phyloP scores from a whole-genome alignment of 2,329 filamentous ascomycete genomes.

The Fusarium pilosicola region DNA sequence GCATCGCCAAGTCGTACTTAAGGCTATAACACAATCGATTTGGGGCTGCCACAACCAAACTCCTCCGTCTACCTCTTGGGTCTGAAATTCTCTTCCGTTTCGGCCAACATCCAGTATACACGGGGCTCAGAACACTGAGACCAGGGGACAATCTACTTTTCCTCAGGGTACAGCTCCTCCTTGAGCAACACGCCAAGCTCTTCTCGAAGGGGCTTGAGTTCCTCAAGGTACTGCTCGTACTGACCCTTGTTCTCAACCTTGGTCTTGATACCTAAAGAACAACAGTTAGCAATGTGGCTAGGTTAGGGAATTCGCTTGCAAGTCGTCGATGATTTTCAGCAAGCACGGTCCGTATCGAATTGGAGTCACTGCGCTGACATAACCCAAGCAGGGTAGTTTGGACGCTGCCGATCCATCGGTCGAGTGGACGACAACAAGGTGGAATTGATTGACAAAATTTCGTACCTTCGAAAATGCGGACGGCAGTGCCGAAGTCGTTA shows the following conservation, averaged over 20 bases:
- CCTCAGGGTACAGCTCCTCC: slow-evolving; percentile 88
- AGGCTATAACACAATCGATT: slow-evolving; percentile 49
- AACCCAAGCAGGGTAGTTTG: slow-evolving; percentile 4
- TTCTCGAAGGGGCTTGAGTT: slow-evolving; percentile 91
- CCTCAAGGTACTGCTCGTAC: slow-evolving; percentile 95
- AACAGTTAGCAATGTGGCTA: slow-evolving; percentile 27
- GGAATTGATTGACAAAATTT: slow-evolving; percentile 30
- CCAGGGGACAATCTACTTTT: slow-evolving; percentile 52
- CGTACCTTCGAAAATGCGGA: slow-evolving; percentile 98
- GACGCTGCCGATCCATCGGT: slow-evolving; percentile 11
- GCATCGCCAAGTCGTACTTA: slow-evolving; percentile 38
- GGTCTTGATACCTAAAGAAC: slow-evolving; percentile 85
- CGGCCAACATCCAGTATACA: slow-evolving; percentile 52
- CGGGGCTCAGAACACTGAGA: slow-evolving; percentile 34
- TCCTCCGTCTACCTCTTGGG: slow-evolving; percentile 45
- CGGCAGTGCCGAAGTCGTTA: slow-evolving; percentile 98
- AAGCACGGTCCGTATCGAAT: neutral
- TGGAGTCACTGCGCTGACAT: slow-evolving; percentile 19
- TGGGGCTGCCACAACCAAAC: slow-evolving; percentile 46
- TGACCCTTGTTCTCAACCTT: slow-evolving; percentile 99
- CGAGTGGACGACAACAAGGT: slow-evolving; percentile 19
- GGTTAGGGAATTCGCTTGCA: neutral
- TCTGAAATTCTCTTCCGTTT: slow-evolving; percentile 42
- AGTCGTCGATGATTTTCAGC: neutral
- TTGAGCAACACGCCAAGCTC: slow-evolving; percentile 92